Conservation (phyloP, 108 stramenopile species). For the Skeletonema marinoi region DNA sequence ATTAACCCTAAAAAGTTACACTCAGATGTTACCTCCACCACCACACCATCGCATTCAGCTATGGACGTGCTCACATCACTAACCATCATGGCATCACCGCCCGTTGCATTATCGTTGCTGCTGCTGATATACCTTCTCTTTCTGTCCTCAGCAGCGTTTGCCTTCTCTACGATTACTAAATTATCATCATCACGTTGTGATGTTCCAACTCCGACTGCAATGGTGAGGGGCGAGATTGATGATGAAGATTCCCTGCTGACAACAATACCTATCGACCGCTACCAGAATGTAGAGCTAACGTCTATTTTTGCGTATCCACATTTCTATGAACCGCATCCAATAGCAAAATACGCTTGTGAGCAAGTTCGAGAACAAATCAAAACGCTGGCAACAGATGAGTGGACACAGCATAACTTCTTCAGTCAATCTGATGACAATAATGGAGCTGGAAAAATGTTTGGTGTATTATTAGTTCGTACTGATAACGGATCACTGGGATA, state of each 20-base stretch:
- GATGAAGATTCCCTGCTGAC: not conserved
- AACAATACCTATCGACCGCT: not conserved
- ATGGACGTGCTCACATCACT: not conserved
- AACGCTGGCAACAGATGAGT: not conserved
- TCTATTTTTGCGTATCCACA: slow-evolving; percentile 22
- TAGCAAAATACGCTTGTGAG: slow-evolving; percentile 19
- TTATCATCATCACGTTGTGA: not conserved
- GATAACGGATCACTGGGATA: slow-evolving; percentile 8
- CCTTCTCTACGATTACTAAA: not conserved
- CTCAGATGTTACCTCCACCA: too few relatives aligned
- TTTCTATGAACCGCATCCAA: slow-evolving; percentile 37
- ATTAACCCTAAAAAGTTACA: too few relatives aligned
- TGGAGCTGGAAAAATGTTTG: slow-evolving; percentile 35
- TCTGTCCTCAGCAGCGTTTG: not conserved
- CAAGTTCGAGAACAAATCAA: slow-evolving; percentile 6
- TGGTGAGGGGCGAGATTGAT: not conserved
- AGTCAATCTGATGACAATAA: not conserved
- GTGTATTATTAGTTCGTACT: slow-evolving; percentile 20
- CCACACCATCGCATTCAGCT: too few relatives aligned
- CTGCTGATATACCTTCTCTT: not conserved
- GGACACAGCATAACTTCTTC: not conserved
- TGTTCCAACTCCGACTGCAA: not conserved
- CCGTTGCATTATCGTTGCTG: not conserved
- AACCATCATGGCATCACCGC: not conserved
- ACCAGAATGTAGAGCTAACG: not conserved